These are phyloP conservation scores for Fabrea salina DNA, from an alignment of 169 alveolate species.

Conservation along the genomic window DNA sequence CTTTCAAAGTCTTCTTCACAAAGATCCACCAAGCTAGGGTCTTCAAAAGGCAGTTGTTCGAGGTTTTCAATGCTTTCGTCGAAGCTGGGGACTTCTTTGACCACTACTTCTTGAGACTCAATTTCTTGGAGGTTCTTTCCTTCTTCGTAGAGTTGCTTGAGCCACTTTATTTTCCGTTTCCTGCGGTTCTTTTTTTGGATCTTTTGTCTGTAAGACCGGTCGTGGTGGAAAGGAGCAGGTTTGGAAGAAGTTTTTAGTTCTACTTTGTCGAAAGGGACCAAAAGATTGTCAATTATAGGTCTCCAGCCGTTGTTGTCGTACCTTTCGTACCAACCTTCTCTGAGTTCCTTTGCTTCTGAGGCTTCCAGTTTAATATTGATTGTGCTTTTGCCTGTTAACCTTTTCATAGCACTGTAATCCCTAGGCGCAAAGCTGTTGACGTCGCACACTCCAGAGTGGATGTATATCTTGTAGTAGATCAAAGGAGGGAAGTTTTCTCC, in stretches of 20 bases:
- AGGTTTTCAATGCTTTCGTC: slow-evolving; percentile 35
- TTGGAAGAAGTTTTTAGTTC: slow-evolving; percentile 65
- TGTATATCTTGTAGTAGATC: slow-evolving; percentile 76
- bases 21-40: slow-evolving; percentile 45
- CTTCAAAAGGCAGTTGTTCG: slow-evolving; percentile 68
- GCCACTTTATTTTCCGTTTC: slow-evolving; percentile 59
- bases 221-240: slow-evolving; percentile 51
- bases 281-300: slow-evolving; percentile 51
- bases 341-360: slow-evolving; percentile 47
- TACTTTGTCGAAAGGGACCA: slow-evolving; percentile 49
- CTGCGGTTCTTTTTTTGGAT: slow-evolving; percentile 52
- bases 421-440: slow-evolving; percentile 79
- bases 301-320: slow-evolving; percentile 84
- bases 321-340: slow-evolving; percentile 78
- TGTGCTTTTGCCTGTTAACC: slow-evolving; percentile 40
- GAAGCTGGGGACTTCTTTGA: neutral
- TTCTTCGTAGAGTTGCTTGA: slow-evolving; percentile 40
- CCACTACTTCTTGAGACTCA: neutral
- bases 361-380: slow-evolving; percentile 51
- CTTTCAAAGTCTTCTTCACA: slow-evolving; percentile 61
- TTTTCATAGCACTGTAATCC: slow-evolving; percentile 61
- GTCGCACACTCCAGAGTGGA: slow-evolving; percentile 74
- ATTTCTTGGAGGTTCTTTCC: slow-evolving; percentile 28
- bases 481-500: slow-evolving; percentile 83
- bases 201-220: slow-evolving; percentile 14